Evolutionary conservation across 2,329 filamentous ascomycete species (phyloP).

Genomic region (Orbilia javanica): DNA sequence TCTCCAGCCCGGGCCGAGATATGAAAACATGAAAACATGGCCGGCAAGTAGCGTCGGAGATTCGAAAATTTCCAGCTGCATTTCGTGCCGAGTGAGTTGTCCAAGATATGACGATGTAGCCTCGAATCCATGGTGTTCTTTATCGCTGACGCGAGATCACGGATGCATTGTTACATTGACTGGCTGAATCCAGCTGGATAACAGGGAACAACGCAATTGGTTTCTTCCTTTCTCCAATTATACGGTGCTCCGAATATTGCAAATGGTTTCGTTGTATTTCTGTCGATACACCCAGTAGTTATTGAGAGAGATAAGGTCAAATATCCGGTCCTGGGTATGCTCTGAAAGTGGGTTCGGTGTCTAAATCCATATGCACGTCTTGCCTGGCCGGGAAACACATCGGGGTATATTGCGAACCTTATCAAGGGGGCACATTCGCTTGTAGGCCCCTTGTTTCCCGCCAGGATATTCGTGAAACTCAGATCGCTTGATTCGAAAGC

Average conservation of each 20-base stretch:
- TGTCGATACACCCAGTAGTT: too few relatives aligned
- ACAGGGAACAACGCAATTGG: too few relatives aligned
- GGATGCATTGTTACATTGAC: not conserved
- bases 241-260: too few relatives aligned
- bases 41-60: not conserved
- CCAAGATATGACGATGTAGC: not conserved
- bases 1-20: not conserved
- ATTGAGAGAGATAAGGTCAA: too few relatives aligned
- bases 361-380: too few relatives aligned
- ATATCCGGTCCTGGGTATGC: too few relatives aligned
- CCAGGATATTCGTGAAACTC: constrained; percentile 37
- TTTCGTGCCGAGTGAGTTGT: not conserved
- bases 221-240: too few relatives aligned
- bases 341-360: constrained; percentile 31
- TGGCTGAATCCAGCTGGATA: too few relatives aligned
- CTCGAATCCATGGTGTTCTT: too few relatives aligned
- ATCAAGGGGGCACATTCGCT: constrained; percentile 26
- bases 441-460: constrained; percentile 31
- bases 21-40: not conserved
- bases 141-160: not conserved
- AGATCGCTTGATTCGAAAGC: too few relatives aligned
- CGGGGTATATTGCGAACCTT: constrained; percentile 33
- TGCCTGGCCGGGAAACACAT: constrained; percentile 11
- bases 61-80: not conserved
- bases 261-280: too few relatives aligned